Evolutionary conservation across 306 rosid species (phyloP), one percentile per base, ranked within the genome.

Genomic region (Sechiopsis laciniata): DNA sequence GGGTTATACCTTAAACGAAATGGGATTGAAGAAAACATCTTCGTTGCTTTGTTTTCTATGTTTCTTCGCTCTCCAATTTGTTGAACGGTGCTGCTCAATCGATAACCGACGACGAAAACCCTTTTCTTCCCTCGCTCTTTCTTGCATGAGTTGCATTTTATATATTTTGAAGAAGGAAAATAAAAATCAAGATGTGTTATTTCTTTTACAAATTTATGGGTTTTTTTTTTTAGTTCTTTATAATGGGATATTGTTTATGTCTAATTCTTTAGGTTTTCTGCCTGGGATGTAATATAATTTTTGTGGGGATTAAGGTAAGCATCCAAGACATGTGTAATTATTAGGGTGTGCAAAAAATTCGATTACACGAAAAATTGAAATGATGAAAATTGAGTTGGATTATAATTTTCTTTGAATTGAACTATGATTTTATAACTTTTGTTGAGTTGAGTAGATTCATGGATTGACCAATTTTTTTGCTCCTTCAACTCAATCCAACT

Each of bases 51-150:
- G 3, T 24, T 7, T 29, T 26, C 10, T 6, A 0, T 32, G 20
- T 29, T 73, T 73, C 76, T 55, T 73, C 61, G 42, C 19, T 56
- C 57, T 37, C 54, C 57, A 19, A 21, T 40, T 46, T 45, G 76
- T 57, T 66, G 72, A 61, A 61, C 29, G 67, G 46, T 29, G 67
- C 20, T 53, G 52, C 64, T 46, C 68, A 73, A 68, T 35, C 55
- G 76, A 73, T 22, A 59, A 73, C 55, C 45, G 76, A 73, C 63
- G 76, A 73, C 67, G 76, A 54, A 73, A 73, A 73, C 68, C 76
- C 76, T 37, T 73, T 69, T 37, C 76, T 59, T 66, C 72, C 55
- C 72, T 66, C 72, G 17, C 55, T 66, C 55, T 7, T 58, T 11
- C 35, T 32, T 73, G 55, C 76, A 55, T 73, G 55, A 52, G 68